Conservation (phyloP, 176 grass and related monocot species). For the Zea luxurians region DNA sequence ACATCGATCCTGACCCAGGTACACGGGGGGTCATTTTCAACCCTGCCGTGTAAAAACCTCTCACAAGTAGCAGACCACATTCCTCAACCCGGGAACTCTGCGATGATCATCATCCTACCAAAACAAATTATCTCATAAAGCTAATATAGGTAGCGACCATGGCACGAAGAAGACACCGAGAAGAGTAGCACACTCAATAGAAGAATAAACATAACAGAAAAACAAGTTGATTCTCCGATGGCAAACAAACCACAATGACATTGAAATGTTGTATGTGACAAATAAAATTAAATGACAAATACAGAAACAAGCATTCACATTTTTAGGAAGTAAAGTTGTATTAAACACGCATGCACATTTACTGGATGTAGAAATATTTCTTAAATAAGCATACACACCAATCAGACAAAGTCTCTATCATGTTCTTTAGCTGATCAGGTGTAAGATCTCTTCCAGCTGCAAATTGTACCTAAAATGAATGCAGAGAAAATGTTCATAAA, state of each 20-base stretch:
- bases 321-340: background rate
- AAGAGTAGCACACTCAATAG: background rate
- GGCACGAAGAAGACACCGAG: background rate
- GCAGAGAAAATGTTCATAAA: background rate
- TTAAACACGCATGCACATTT: constrained; percentile 26
- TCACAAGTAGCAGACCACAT: background rate
- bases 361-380: background rate
- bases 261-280: background rate
- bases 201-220: background rate
- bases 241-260: background rate
- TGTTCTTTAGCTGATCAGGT: constrained; percentile 84
- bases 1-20: background rate
- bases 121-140: background rate
- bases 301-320: background rate
- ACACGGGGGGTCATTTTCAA: background rate
- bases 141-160: background rate
- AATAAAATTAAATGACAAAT: constrained; percentile 10
- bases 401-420: constrained; percentile 78
- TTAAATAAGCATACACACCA: constrained; percentile 64
- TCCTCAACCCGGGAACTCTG: background rate
- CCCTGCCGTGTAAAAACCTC: background rate
- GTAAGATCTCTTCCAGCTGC: constrained; percentile 94
- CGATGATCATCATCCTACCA: background rate
- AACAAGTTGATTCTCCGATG: background rate
- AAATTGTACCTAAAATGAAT: constrained; percentile 86